Percentiles rank a stretch among this genome's conserved stretches.
Conservation (phyloP, 805 yeast species). For the Priceomyces fermenticarens region DNA sequence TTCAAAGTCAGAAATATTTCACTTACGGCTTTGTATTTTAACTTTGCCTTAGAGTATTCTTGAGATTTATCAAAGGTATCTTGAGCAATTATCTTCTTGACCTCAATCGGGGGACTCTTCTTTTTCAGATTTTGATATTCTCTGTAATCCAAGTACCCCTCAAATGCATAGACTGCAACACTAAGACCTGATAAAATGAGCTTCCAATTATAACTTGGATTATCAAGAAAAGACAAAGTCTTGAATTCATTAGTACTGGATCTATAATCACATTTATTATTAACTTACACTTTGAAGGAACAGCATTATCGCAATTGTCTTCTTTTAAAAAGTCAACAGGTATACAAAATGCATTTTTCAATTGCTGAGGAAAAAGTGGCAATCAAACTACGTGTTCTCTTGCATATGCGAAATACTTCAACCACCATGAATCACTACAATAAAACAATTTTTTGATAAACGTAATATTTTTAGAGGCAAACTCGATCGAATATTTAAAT, state of each 20-base stretch:
- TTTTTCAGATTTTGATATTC: slow-evolving; percentile 67
- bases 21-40: slow-evolving; percentile 60
- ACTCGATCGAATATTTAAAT: slow-evolving; percentile 10
- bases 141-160: slow-evolving; percentile 68
- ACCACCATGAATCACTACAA: slow-evolving; percentile 12
- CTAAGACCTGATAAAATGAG: slow-evolving; percentile 69
- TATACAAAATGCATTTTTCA: too few relatives aligned
- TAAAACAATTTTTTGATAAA: slow-evolving; percentile 7
- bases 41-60: slow-evolving; percentile 75
- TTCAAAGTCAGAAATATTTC: slow-evolving; percentile 51
- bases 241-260: slow-evolving; percentile 20
- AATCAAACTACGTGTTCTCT: slow-evolving; percentile 12
- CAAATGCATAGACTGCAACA: slow-evolving; percentile 71
- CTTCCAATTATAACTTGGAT: slow-evolving; percentile 78
- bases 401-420: slow-evolving; percentile 55
- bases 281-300: too few relatives aligned
- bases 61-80: slow-evolving; percentile 77
- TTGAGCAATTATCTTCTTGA: slow-evolving; percentile 63
- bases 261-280: background rate
- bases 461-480: slow-evolving; percentile 9
- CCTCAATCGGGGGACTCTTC: slow-evolving; percentile 60
- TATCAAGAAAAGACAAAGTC: slow-evolving; percentile 57
- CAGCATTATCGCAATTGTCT: too few relatives aligned
- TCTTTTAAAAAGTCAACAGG: too few relatives aligned
- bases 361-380: too few relatives aligned